Conservation (phyloP, 305 asterid genomes). For the Solanum hybrid region DNA sequence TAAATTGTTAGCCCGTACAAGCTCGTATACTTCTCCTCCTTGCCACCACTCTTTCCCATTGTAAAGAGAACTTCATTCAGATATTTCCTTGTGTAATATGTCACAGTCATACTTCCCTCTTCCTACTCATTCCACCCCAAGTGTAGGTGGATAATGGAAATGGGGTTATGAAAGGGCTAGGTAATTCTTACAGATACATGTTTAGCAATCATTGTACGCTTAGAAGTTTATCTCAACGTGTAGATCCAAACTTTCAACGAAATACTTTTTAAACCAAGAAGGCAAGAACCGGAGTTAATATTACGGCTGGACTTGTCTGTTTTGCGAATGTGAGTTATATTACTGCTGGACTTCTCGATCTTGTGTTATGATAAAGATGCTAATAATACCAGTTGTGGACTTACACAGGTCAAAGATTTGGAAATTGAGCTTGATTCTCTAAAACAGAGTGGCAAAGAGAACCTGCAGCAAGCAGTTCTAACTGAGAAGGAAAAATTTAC, state of each 20-base stretch:
- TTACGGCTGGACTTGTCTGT: neutral
- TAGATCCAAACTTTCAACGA: neutral
- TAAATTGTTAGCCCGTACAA: neutral
- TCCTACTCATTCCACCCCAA: neutral
- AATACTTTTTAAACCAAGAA: neutral
- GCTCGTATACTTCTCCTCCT: neutral
- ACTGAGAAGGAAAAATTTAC: slow-evolving; percentile 44
- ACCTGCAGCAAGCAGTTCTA: slow-evolving; percentile 42
- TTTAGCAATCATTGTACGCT: neutral
- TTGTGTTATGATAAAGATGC: neutral
- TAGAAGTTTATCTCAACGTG: neutral
- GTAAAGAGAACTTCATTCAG: neutral
- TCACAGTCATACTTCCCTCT: neutral
- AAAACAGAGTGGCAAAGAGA: slow-evolving; percentile 41
- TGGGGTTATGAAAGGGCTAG: neutral
- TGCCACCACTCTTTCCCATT: neutral
- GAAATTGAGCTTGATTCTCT: slow-evolving; percentile 45
- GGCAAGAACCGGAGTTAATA: neutral
- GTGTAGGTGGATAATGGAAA: neutral
- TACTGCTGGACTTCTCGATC: neutral
- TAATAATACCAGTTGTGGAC: neutral
- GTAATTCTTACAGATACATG: neutral
- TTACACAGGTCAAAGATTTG: slow-evolving; percentile 51
- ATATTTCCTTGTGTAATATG: neutral
- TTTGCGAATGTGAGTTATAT: neutral